Evolutionary conservation across 148 eudicot species (phyloP), one percentile per base, ranked within the genome.

Genomic region (Pharnaceum exiguum): DNA sequence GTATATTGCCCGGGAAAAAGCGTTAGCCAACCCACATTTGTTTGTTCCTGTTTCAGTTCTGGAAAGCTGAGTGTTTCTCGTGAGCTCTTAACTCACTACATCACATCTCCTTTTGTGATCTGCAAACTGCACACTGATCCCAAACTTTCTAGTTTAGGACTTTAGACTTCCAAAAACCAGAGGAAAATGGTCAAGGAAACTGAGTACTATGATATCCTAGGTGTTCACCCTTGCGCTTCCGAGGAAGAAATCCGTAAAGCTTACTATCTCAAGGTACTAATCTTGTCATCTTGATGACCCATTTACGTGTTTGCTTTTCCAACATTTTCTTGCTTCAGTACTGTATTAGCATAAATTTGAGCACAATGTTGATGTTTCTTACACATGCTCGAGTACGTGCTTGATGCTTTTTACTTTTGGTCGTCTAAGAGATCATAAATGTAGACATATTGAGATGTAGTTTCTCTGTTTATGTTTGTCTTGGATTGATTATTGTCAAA

Each of bases 171-270:
- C 47, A 5, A 38, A 3, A 43, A 36, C 9, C 18, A 28, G 31
- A 38, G 13, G 40, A 44, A 21, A 26, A 90, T 87, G 96, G 94
- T 82, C 44, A 79, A 78, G 72, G 97, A 87, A 66, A 77, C 87
- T 1, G 95, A 87, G 70, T 91, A 75, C 60, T 90, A 90, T 65
- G 95, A 87, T 63, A 60, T 78, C 71, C 89, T 90, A 12, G 97
- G 76, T 26, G 87, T 91, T 48, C 52, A 24, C 22, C 73, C 90
- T n/a, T 77, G 75, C 36, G 94, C 95, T 38, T 73, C 87, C 5
- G 97, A 84, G 49, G 94, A 71, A 27, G 84, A 84, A 18, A 87
- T 91, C 54, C 90, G 96, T 59, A 91, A 87, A 69, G 97, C 96
- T 66, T 91, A 91, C 49, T 91, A 87, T 72, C 72, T 87, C 31